phyloP scores from a whole-genome alignment of 129 eudicot species.

The Artemisia tridentata region DNA sequence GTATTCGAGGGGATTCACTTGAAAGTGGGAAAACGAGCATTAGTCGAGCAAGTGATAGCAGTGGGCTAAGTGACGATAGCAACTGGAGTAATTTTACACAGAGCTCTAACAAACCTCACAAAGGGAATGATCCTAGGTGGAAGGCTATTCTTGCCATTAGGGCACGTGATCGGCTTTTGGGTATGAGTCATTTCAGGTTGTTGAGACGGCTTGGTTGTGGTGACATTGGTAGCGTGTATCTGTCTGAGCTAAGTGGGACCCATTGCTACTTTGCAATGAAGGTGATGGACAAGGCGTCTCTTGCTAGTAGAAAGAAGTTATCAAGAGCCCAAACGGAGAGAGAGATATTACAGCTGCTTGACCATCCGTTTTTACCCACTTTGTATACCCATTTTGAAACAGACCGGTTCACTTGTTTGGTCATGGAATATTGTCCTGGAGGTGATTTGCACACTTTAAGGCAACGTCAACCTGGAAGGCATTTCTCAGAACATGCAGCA shows the following conservation, averaged over 20 bases:
- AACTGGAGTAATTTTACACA: slow-evolving; percentile 83
- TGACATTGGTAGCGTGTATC: slow-evolving; percentile 81
- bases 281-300: slow-evolving; percentile 83
- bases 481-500: slow-evolving; percentile 86
- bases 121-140: slow-evolving; percentile 93
- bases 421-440: slow-evolving; percentile 89
- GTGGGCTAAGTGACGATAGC: slow-evolving; percentile 85
- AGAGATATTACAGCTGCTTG: slow-evolving; percentile 79
- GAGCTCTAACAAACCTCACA: slow-evolving; percentile 80
- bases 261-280: slow-evolving; percentile 86
- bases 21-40: slow-evolving; percentile 76
- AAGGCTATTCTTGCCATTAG: slow-evolving; percentile 73
- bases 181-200: slow-evolving; percentile 80
- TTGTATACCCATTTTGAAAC: slow-evolving; percentile 86
- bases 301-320: slow-evolving; percentile 70
- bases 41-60: slow-evolving; percentile 87
- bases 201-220: slow-evolving; percentile 76
- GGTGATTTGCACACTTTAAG: slow-evolving; percentile 83
- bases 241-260: slow-evolving; percentile 75
- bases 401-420: slow-evolving; percentile 75
- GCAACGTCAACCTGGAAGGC: slow-evolving; percentile 85
- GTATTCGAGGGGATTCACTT: slow-evolving; percentile 62
- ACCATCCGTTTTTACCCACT: slow-evolving; percentile 86
- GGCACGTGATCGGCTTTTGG: slow-evolving; percentile 66
- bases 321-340: slow-evolving; percentile 75